Percentiles rank a stretch among this genome's conserved stretches.
Conservation (phyloP, 495 filamentous ascomycete species). For the Hypoxylon perforatum region DNA sequence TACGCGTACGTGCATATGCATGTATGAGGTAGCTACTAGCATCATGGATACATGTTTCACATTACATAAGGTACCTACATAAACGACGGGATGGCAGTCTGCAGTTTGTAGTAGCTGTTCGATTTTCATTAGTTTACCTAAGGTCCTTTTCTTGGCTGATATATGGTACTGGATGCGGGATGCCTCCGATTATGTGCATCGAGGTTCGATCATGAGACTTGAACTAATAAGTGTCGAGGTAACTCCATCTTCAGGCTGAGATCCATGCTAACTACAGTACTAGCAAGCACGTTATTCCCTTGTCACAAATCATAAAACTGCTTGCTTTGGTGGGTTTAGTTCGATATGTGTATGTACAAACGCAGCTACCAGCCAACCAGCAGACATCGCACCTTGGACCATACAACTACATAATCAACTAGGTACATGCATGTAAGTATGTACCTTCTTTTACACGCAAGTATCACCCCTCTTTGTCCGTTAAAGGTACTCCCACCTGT, state of each 20-base stretch:
- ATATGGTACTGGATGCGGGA: constrained; percentile 25
- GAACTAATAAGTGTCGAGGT: constrained; percentile 12
- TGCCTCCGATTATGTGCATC: constrained; percentile 44
- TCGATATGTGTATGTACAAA: constrained; percentile 6
- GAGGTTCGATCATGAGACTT: constrained; percentile 41
- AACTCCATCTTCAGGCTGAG: constrained; percentile 6
- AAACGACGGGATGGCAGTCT: not conserved
- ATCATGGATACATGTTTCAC: constrained; percentile 1
- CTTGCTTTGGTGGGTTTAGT: not conserved
- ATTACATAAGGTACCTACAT: not conserved
- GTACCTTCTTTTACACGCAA: not conserved
- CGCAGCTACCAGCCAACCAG: constrained; percentile 20
- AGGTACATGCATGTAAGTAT: not conserved
- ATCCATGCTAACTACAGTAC: too few relatives aligned
- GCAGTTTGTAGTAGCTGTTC: constrained; percentile 7
- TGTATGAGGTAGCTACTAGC: not conserved
- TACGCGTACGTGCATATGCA: too few relatives aligned
- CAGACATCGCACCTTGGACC: not conserved
- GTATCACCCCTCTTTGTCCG: too few relatives aligned
- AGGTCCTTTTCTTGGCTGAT: constrained; percentile 13
- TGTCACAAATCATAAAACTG: constrained; percentile 16
- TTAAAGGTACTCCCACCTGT: too few relatives aligned
- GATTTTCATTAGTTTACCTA: constrained; percentile 18
- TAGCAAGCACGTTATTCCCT: not conserved
- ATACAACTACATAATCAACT: constrained; percentile 6